Conservation (phyloP, 83 land plant species). For the Thuja plicata region DNA sequence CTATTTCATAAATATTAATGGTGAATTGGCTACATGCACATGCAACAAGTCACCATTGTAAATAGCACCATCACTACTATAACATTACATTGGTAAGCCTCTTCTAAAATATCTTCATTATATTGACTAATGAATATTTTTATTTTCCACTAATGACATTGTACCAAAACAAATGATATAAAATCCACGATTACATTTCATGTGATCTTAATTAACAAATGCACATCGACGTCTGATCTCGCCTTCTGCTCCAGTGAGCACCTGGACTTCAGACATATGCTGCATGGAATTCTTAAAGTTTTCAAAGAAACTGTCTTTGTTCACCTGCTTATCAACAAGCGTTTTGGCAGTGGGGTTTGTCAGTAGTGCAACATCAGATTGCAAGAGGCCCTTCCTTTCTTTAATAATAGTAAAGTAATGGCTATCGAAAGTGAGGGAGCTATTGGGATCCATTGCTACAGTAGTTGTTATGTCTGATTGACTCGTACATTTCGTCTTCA, state of each 20-base stretch:
- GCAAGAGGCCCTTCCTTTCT: slow-evolving; percentile 15
- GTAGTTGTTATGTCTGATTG: not conserved
- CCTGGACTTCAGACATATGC: slow-evolving; percentile 8
- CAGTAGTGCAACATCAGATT: slow-evolving; percentile 23
- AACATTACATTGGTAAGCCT: no score
- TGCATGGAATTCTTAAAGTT: no score
- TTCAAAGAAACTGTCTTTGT: slow-evolving; percentile 10
- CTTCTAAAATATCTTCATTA: no score
- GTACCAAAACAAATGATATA: no score
- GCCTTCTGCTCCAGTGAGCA: slow-evolving; percentile 38
- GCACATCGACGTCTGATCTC: slow-evolving; percentile 38
- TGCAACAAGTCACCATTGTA: no score
- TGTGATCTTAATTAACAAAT: slow-evolving; percentile 16
- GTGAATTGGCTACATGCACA: no score
- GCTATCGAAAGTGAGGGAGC: slow-evolving; percentile 24
- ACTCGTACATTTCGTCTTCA: slow-evolving; percentile 22
- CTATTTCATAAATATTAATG: no score
- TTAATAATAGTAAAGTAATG: slow-evolving; percentile 24
- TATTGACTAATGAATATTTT: no score
- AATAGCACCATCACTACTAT: no score
- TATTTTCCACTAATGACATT: no score
- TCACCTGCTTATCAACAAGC: slow-evolving; percentile 10
- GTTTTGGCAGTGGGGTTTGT: slow-evolving; percentile 11
- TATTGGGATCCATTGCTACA: not conserved
- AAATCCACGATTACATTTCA: no score